Evolutionary conservation across 202 grass and related monocot species (phyloP).

Genomic region (Digitaria exilis): DNA sequence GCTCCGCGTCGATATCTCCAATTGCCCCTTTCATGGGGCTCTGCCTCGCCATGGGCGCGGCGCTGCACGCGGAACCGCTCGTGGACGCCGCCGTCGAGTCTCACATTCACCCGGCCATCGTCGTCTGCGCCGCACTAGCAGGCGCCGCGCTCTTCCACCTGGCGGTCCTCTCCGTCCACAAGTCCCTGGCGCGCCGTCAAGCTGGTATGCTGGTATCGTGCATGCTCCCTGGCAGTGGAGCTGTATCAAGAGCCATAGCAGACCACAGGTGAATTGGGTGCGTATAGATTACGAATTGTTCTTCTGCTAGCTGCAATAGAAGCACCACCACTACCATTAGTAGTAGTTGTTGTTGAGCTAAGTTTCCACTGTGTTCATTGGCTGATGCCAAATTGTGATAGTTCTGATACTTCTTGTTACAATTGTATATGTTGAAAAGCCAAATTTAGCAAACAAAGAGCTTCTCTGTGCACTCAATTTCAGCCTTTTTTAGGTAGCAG

Average conservation of each 20-base stretch:
- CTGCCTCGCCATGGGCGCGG: constrained; percentile 18
- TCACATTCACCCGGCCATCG: no score
- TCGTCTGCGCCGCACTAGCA: no score
- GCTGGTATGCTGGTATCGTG: background rate
- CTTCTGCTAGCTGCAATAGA: background rate
- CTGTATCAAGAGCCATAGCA: background rate
- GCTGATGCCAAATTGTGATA: no score
- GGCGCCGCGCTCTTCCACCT: background rate
- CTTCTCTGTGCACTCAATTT: background rate
- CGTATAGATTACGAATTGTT: background rate
- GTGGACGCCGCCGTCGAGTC: no score
- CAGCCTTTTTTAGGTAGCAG: background rate
- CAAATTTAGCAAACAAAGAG: background rate
- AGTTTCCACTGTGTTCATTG: background rate
- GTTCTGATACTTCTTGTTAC: background rate
- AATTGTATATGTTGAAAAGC: background rate
- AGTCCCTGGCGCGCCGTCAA: background rate
- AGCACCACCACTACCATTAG: background rate
- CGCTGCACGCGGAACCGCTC: no score
- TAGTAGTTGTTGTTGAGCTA: background rate
- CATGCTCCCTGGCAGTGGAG: background rate
- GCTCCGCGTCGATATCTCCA: background rate
- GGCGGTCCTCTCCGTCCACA: background rate
- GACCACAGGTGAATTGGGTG: background rate
- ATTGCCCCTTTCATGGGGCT: background rate